Percentiles rank a stretch among this genome's conserved stretches.
Conservation (phyloP, 1,284 basidiomycete species). For the Mycena sp. region DNA sequence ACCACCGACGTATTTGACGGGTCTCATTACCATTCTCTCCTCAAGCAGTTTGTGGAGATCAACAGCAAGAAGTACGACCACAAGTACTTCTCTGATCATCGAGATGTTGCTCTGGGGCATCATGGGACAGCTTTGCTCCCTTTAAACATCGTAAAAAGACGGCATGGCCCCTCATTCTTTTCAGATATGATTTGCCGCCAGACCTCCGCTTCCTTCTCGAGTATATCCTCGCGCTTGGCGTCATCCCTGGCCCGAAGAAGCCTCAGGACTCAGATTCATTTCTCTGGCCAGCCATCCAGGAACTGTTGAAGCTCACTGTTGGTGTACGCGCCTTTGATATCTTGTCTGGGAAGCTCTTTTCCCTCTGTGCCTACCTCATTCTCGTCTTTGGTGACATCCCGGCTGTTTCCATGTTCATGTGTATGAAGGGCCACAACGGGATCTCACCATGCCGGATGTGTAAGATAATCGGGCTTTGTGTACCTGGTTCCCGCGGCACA, state of each 20-base stretch:
- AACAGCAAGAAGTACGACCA: conserved; percentile 27
- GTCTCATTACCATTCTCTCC: conserved; percentile 36
- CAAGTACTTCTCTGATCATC: conserved; percentile 39
- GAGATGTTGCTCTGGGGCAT: conserved; percentile 47
- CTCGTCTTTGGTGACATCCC: conserved; percentile 56
- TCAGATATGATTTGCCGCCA: no score
- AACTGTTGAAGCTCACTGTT: conserved; percentile 45
- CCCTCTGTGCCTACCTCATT: conserved; percentile 50
- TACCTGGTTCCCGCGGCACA: conserved; percentile 32
- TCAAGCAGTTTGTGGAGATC: conserved; percentile 25
- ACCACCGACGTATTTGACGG: conserved; percentile 48
- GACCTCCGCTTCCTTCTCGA: no score
- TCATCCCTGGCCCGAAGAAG: no score
- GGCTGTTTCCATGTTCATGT: conserved; percentile 53
- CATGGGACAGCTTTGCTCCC: no score
- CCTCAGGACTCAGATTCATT: no score
- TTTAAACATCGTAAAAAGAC: no score
- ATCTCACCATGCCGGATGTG: conserved; percentile 55
- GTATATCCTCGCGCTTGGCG: no score
- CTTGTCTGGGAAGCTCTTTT: conserved; percentile 36
- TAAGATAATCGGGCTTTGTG: conserved; percentile 46
- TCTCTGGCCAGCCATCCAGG: conserved; percentile 48
- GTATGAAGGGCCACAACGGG: conserved; percentile 59
- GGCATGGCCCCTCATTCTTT: no score
- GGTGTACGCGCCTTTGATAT: conserved; percentile 50